Percentiles rank a stretch among this genome's conserved stretches.
phyloP scores from a whole-genome alignment of 257 asterid genomes.

The Henckelia pumila region DNA sequence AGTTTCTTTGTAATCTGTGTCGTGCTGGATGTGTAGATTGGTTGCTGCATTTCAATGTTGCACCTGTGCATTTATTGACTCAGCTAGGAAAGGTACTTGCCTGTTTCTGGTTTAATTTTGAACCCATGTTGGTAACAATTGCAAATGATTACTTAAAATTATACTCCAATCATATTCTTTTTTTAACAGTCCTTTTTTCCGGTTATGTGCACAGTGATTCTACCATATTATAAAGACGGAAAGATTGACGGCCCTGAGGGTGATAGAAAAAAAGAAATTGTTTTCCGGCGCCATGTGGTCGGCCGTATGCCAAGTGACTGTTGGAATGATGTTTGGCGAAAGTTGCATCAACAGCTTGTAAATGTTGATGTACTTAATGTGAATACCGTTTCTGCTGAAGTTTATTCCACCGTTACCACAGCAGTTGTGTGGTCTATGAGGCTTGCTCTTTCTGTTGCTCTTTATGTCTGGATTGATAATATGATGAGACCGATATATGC shows the following conservation, averaged over 20 bases:
- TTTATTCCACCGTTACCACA: slow-evolving; percentile 76
- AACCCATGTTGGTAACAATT: slow-evolving; percentile 1
- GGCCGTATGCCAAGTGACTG: slow-evolving; percentile 92
- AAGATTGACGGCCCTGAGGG: slow-evolving; percentile 42
- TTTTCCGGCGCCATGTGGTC: slow-evolving; percentile 82
- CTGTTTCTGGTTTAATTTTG: slow-evolving; percentile 20
- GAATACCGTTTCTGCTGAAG: slow-evolving; percentile 70
- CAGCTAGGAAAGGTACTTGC: not conserved
- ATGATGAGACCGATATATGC: slow-evolving; percentile 80
- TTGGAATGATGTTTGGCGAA: slow-evolving; percentile 98
- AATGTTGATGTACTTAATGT: slow-evolving; percentile 80
- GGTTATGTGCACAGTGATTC: slow-evolving; percentile 58
- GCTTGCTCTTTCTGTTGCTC: slow-evolving; percentile 78
- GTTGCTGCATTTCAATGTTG: slow-evolving; percentile 6
- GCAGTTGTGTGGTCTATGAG: slow-evolving; percentile 99
- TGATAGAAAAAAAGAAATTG: slow-evolving; percentile 45
- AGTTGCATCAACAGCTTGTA: slow-evolving; percentile 93
- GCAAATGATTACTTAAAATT: not conserved
- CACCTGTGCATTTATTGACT: slow-evolving; percentile 14
- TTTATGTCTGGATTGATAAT: slow-evolving; percentile 85
- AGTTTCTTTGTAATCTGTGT: slow-evolving; percentile 16
- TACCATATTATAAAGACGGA: slow-evolving; percentile 78
- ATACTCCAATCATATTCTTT: slow-evolving; percentile 1
- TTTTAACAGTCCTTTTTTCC: slow-evolving; percentile 15
- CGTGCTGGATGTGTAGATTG: slow-evolving; percentile 3